Evolutionary conservation across 2,329 filamentous ascomycete species (phyloP), one percentile per base, ranked within the genome.

Genomic region (Periconia digitata): DNA sequence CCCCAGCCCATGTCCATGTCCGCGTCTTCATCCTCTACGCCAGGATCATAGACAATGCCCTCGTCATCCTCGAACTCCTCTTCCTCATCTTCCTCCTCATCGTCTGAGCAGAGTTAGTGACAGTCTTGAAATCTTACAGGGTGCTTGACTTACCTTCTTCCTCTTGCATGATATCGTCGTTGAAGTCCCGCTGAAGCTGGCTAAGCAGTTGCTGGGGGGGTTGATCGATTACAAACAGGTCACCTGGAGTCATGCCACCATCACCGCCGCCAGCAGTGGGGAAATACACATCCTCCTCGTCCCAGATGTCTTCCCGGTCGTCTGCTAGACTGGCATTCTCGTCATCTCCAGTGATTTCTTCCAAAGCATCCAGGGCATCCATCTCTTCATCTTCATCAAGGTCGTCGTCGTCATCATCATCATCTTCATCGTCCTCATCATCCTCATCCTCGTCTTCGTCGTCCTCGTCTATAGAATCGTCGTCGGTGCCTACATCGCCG

Each of bases 21-120:
- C 21, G 73, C 71, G 23, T 77, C 75, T 22, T 76, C 74, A 15
- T 76, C 72, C 60, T 79, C 76, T 42, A 75, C 63, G 18, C 75
- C 77, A 23, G 76, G 75, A 60, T 80, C 75, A 54, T 78, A 80
- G 24, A 77, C 85, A 57, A 87, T 80, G 15, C 84, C 83, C 23
- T 84, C 83, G 21, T 84, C 83, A 18, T 86, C 83, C 37, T 86
- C 85, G 35, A 88, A 86, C 16, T 88, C 85, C 40, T 90, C 89
- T n/a, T 78, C 77, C 24, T 79, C 79, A 54, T 78, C 73, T 56
- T 74, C 76, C 60, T 64, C 64, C 50, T 23, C 34, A 53, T 49
- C 78, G 84, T 21, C 38, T 40, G 35, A n/a, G 10, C 4, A 12
- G 17, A 16, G 53, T 58, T 42, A 58, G 38, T 20, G 42, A 20